Evolutionary conservation across 331 rosid species (phyloP), one percentile per base, ranked within the genome.

Genomic region (Erythrophleum ivorense): DNA sequence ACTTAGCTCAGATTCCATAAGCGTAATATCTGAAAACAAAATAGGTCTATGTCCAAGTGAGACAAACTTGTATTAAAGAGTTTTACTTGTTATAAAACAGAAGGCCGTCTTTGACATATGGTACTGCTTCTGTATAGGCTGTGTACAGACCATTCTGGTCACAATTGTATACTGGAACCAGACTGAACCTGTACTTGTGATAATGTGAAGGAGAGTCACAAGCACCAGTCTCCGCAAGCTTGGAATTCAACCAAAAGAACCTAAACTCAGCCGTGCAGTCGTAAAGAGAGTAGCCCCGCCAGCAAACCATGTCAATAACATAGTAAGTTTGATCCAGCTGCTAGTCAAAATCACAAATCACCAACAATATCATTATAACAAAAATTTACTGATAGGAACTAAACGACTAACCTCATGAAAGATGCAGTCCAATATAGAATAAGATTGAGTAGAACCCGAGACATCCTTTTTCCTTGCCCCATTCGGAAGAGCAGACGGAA

Each of bases 281-380:
- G 7, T 81, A 89, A 16, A 90, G 92, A 4, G 98, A 91, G 90
- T 91, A 91, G 49, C 89, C 94, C 41, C 85, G 89, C 98, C 97
- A 93, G 81, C 99, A 95, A 84, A 93, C 81, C 97, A 93, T 90
- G 88, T 91, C 99, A 77, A 93, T 85, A 54, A 93, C 97, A 24
- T 92, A 91, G 92, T 95, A 93, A 29, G 97, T 91, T 84, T 93
- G 97, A 88, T 95, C 99, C 76, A 31, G 59, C 97, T 95, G 87
- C 85, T 38, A 55, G 40, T 24, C 50, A 70, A 72, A 55, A 81
- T 19, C 72, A 82, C 72, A 78, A 62, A 21, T 82, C 73, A 69
- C 19, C 80, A 52, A 71, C 77, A 79, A 64, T 48, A 36, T 14
- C 45, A 80, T 40, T 38, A n/a, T 15, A 19, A 31, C 31, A 59